Evolutionary conservation across 805 yeast species (phyloP).

Genomic region (Debaryomyces castellii): DNA sequence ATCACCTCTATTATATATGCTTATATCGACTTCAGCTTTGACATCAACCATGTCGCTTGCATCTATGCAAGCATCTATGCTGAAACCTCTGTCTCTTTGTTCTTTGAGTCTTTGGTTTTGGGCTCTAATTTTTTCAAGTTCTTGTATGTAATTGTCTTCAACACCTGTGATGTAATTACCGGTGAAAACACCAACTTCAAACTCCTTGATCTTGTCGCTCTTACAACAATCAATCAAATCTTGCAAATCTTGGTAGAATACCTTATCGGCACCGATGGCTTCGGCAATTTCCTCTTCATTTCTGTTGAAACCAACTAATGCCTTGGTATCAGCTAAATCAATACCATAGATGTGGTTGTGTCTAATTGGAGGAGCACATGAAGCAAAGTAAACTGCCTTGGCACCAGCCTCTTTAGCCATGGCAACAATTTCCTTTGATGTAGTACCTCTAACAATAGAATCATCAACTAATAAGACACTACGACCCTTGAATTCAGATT

Average conservation of each 20-base stretch:
- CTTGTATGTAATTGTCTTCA: slow-evolving; percentile 77
- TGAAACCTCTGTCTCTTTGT: slow-evolving; percentile 35
- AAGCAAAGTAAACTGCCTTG: slow-evolving; percentile 88
- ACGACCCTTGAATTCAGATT: slow-evolving; percentile 80
- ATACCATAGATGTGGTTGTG: slow-evolving; percentile 96
- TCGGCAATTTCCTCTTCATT: slow-evolving; percentile 72
- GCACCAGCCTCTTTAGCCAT: slow-evolving; percentile 99
- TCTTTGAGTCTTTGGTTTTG: slow-evolving; percentile 58
- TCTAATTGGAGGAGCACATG: slow-evolving; percentile 98
- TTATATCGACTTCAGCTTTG: slow-evolving; percentile 73
- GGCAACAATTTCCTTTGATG: slow-evolving; percentile 90
- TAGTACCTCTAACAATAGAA: slow-evolving; percentile 96
- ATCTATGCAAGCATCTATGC: slow-evolving; percentile 42
- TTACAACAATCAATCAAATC: slow-evolving; percentile 83
- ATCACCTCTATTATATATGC: slow-evolving; percentile 59
- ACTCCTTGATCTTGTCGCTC: slow-evolving; percentile 51
- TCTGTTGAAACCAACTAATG: slow-evolving; percentile 83
- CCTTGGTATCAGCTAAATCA: slow-evolving; percentile 93
- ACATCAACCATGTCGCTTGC: slow-evolving; percentile 55
- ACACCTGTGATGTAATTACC: slow-evolving; percentile 95
- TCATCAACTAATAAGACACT: slow-evolving; percentile 92
- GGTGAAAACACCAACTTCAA: slow-evolving; percentile 96
- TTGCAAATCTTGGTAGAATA: slow-evolving; percentile 80
- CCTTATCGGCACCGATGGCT: slow-evolving; percentile 86
- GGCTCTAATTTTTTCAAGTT: slow-evolving; percentile 81